Conservation (phyloP, 139 green algal genomes). For the Trebouxia sp. region DNA sequence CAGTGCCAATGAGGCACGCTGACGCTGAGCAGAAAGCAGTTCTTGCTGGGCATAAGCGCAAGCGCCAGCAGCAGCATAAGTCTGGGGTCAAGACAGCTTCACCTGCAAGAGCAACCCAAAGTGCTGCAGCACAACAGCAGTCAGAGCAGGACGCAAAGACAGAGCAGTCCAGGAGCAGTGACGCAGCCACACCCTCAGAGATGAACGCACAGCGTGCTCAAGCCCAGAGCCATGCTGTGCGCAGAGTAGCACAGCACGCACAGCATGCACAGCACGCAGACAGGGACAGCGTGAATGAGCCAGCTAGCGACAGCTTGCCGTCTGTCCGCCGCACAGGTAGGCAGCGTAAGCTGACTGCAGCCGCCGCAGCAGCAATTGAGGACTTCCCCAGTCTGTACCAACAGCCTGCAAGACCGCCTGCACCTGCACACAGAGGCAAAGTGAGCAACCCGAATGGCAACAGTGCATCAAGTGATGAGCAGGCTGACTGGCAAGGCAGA, state of each 20-base stretch:
- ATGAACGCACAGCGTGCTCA: background rate
- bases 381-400: slow-evolving; percentile 2
- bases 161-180: slow-evolving; percentile 12
- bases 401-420: background rate
- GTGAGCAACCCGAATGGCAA: background rate
- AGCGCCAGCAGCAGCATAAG: background rate
- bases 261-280: background rate
- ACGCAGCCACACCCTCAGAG: background rate
- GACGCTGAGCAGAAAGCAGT: background rate
- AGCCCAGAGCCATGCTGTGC: background rate
- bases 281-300: background rate
- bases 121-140: background rate
- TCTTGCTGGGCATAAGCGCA: background rate
- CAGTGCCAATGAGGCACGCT: background rate
- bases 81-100: background rate
- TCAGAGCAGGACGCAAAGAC: background rate
- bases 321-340: background rate
- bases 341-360: background rate
- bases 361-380: background rate
- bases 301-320: no score
- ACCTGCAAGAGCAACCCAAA: background rate
- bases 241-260: background rate
- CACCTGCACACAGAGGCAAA: background rate
- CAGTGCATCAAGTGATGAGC: background rate
- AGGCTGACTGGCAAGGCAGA: background rate